Conservation (phyloP, 2,329 filamentous ascomycete species). For the Hypoxylon sp. region DNA sequence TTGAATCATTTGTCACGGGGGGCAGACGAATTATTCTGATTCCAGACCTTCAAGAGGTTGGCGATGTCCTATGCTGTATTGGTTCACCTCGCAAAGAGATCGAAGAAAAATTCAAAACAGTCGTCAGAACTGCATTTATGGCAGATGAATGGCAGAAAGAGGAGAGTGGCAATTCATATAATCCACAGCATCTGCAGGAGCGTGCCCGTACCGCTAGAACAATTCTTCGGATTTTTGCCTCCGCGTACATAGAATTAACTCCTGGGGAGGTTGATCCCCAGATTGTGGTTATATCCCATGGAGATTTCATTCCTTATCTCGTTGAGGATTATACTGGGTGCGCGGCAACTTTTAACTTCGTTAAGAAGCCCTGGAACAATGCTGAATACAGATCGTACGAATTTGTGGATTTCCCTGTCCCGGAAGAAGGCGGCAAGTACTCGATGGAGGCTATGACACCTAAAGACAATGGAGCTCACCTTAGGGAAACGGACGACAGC, state of each 20-base stretch:
- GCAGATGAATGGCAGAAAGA: constrained; percentile 1
- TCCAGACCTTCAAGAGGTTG: constrained; percentile 82
- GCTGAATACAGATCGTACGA: constrained; percentile 77
- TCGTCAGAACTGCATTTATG: constrained; percentile 58
- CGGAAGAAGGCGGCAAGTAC: not conserved
- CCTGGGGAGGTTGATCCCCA: constrained; percentile 63
- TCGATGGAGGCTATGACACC: too few relatives aligned
- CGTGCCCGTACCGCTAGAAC: constrained; percentile 71
- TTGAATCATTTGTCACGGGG: constrained; percentile 67
- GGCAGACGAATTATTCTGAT: constrained; percentile 69
- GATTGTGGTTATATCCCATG: constrained; percentile 82
- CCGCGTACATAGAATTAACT: not conserved
- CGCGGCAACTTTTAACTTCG: too few relatives aligned
- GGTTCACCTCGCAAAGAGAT: constrained; percentile 71
- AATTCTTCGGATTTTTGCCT: constrained; percentile 64
- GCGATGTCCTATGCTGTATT: constrained; percentile 78
- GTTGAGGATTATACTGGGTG: constrained; percentile 80
- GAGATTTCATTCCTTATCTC: constrained; percentile 83
- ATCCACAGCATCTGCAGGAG: not conserved
- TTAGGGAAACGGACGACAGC: constrained; percentile 18
- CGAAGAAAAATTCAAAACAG: constrained; percentile 68
- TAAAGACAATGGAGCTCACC: not conserved
- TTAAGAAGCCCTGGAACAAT: constrained; percentile 69
- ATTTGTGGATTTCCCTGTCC: constrained; percentile 64
- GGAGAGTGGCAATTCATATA: not conserved